Evolutionary conservation across 805 yeast species (phyloP), one percentile per base, ranked within the genome.

Genomic region (Candida cerambycidarum): DNA sequence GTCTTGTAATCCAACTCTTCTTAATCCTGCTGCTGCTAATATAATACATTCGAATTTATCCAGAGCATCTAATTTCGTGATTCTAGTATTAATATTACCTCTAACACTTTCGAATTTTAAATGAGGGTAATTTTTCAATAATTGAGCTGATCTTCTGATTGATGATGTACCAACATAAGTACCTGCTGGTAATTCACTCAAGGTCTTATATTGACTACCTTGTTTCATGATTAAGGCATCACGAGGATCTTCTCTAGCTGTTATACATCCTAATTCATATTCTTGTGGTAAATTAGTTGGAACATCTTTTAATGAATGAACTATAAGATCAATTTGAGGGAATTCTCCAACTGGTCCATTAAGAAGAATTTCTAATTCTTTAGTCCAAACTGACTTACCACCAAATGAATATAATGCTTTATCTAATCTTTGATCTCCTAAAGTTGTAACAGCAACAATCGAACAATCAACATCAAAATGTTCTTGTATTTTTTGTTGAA

Each of bases 371-470:
- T 93, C 99, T 44, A 93, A 73, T 64, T 93, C 99, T 58, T 87
- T 86, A 2, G 99, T 93, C 99, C 99, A 93, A 17, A 93, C 63
- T 0, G 97, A 81, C 62, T 93, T 93, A 18, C 99, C 99, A 32
- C 97, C 98, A 65, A 93, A 93, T 3, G 96, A 79, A 63, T 92
- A 93, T 38, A 93, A 71, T 6, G 99, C 97, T 59, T 80, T 83
- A 57, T 75, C 78, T 58, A 82, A 93, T 23, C 85, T 83, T 58
- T 87, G 85, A 68, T 93, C 99, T 18, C 98, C 99, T 27, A 93
- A 71, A 1, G 99, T 92, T 41, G 83, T 76, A 29, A 88, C 74
- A 3, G 96, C 90, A 10, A 86, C 65, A 16, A 93, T 83, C 19
- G 89, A 82, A 58, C 90, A 84, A n/a, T 73, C 62, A 41, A 82